These are phyloP conservation scores for Ambispora gerdemannii DNA, from an alignment of 192 early-diverging fungal genomes.

Conservation along the genomic window DNA sequence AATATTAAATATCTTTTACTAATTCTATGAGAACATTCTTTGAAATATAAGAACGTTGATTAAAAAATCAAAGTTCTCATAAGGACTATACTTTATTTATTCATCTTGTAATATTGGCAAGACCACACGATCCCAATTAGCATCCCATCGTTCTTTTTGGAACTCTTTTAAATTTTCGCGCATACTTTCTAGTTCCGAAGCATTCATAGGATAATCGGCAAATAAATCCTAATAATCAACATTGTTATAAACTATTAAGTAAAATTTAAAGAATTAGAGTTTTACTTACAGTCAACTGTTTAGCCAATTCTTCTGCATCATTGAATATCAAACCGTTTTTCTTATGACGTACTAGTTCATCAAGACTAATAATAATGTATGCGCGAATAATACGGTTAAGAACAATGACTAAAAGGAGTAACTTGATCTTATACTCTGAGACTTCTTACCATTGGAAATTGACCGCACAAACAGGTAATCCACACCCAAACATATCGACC, in stretches of 20 bases:
- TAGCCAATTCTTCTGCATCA: not conserved
- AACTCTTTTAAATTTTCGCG: conserved; percentile 13
- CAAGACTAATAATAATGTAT: conserved; percentile 3
- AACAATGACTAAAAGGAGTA: not conserved
- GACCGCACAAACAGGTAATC: conserved; percentile 79
- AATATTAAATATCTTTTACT: too few species aligned
- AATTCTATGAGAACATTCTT: too few species aligned
- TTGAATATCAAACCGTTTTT: conserved; percentile 28
- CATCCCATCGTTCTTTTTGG: conserved; percentile 25
- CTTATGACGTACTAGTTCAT: conserved; percentile 22
- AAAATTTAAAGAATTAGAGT: not conserved
- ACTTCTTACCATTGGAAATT: conserved; percentile 24
- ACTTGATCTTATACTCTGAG: not conserved
- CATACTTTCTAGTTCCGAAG: conserved; percentile 18
- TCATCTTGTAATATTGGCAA: conserved; percentile 14
- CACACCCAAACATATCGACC: conserved; percentile 98
- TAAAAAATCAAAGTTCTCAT: too few species aligned
- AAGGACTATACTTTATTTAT: too few species aligned
- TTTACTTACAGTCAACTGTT: conserved; percentile 26
- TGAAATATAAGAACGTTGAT: too few species aligned
- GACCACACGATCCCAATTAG: conserved; percentile 6
- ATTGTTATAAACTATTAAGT: not conserved
- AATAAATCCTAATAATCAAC: conserved; percentile 18
- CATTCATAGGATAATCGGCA: conserved; percentile 23
- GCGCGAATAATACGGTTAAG: not conserved